These are phyloP conservation scores for Bruguiera sexangula DNA, from an alignment of 345 rosid genomes.

Conservation along the genomic window DNA sequence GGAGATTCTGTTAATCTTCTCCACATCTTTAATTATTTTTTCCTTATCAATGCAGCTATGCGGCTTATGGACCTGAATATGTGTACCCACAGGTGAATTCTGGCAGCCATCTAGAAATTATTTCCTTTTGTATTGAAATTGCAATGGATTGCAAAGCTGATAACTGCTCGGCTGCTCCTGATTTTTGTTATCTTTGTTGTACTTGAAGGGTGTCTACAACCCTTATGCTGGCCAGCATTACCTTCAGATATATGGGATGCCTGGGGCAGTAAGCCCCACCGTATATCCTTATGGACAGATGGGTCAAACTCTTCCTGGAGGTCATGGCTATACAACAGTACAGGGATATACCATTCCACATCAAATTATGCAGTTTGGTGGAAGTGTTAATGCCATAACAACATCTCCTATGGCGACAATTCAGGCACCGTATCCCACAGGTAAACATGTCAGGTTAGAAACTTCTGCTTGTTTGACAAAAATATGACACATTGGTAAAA, in stretches of 20 bases:
- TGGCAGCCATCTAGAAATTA: neutral
- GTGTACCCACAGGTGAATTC: constrained; percentile 70
- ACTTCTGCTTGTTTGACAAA: neutral
- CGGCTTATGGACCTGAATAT: constrained; percentile 75
- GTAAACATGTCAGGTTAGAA: constrained; percentile 22
- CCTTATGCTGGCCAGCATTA: constrained; percentile 75
- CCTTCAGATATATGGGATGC: constrained; percentile 79
- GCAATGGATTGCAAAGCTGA: neutral
- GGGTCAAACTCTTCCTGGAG: constrained; percentile 60
- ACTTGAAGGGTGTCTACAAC: constrained; percentile 57
- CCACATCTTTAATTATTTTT: constrained; percentile 10
- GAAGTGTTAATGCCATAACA: constrained; percentile 51
- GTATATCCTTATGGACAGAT: constrained; percentile 67
- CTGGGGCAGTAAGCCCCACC: constrained; percentile 56
- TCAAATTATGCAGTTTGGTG: constrained; percentile 66
- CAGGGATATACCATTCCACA: constrained; percentile 74
- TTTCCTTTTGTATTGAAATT: neutral
- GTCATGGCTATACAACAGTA: constrained; percentile 61
- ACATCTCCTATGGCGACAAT: constrained; percentile 58
- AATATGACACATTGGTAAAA: too few species aligned
- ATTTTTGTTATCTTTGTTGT: constrained; percentile 15
- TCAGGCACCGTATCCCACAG: constrained; percentile 73
- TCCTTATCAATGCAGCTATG: constrained; percentile 47
- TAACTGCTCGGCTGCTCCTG: neutral
- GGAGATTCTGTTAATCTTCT: constrained; percentile 1